These are phyloP conservation scores for Phytophthora parvispora DNA, from an alignment of 352 stramenopile species.

Conservation along the genomic window DNA sequence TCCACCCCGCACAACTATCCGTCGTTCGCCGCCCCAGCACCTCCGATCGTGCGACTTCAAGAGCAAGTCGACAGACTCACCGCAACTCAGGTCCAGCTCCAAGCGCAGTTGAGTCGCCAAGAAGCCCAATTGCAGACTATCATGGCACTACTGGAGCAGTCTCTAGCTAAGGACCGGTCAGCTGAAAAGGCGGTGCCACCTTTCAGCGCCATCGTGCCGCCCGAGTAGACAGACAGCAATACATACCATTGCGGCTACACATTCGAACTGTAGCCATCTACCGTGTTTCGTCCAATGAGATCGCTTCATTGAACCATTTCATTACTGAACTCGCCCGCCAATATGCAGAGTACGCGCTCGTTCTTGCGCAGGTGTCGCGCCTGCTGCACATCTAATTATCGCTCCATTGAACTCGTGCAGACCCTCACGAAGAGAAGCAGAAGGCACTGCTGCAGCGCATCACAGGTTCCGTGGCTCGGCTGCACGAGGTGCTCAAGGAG, in stretches of 20 bases:
- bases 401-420: constrained; percentile 27
- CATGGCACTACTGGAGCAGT: constrained; percentile 47
- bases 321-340: constrained; percentile 6
- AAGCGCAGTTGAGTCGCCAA: constrained; percentile 65
- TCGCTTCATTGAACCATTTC: neutral
- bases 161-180: constrained; percentile 16
- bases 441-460: constrained; percentile 88
- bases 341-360: constrained; percentile 33
- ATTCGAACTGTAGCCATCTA: constrained; percentile 21
- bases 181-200: constrained; percentile 34
- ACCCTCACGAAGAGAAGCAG: constrained; percentile 90
- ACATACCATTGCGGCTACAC: no score
- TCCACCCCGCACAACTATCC: constrained; percentile 28
- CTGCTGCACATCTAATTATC: constrained; percentile 3
- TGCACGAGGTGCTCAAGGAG: constrained; percentile 88
- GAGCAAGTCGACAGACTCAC: constrained; percentile 68
- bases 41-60: constrained; percentile 44
- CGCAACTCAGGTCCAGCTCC: constrained; percentile 62
- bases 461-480: constrained; percentile 73
- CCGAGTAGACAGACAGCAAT: constrained; percentile 15
- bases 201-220: constrained; percentile 62
- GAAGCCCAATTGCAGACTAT: constrained; percentile 72
- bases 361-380: neutral
- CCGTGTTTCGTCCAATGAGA: constrained; percentile 3
- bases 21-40: constrained; percentile 22